These are phyloP conservation scores for Triglochin maritima DNA, from an alignment of 106 monocot genomes.

Conservation along the genomic window DNA sequence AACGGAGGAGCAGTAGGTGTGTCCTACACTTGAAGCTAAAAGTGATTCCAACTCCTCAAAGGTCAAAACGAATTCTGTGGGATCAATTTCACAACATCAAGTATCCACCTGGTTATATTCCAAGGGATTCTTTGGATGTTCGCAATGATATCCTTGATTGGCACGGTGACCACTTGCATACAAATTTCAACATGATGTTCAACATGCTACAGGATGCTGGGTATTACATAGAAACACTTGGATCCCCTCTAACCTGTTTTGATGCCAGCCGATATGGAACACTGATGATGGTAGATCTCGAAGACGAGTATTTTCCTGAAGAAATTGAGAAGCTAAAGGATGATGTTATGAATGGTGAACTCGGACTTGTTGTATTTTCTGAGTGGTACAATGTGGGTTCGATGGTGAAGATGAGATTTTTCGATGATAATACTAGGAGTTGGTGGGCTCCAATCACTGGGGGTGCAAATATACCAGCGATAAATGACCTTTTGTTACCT, in stretches of 20 bases:
- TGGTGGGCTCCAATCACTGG: conserved; percentile 99
- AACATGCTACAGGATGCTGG: conserved; percentile 90
- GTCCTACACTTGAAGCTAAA: conserved; percentile 60
- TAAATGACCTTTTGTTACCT: conserved; percentile 87
- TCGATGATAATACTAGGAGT: conserved; percentile 97
- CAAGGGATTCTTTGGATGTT: conserved; percentile 95
- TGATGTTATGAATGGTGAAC: conserved; percentile 60
- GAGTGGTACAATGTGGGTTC: conserved; percentile 97
- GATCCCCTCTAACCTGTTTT: conserved; percentile 95
- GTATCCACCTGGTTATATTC: conserved; percentile 96
- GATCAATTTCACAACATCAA: conserved; percentile 97
- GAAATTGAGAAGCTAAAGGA: conserved; percentile 87
- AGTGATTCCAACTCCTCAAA: conserved; percentile 73
- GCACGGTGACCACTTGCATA: conserved; percentile 98
- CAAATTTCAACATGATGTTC: conserved; percentile 95
- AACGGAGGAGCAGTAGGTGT: conserved; percentile 43
- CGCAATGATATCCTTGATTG: conserved; percentile 97
- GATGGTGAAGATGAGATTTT: conserved; percentile 97
- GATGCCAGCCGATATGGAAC: conserved; percentile 88
- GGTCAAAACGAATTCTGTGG: conserved; percentile 77
- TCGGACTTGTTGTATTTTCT: conserved; percentile 78
- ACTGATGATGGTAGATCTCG: conserved; percentile 90
- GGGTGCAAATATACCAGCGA: conserved; percentile 93
- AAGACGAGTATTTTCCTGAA: conserved; percentile 91
- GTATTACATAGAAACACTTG: conserved; percentile 83